Base-by-base conservation (phyloP, 1,284 basidiomycete genomes). In the Pterulicium gracile region DNA sequence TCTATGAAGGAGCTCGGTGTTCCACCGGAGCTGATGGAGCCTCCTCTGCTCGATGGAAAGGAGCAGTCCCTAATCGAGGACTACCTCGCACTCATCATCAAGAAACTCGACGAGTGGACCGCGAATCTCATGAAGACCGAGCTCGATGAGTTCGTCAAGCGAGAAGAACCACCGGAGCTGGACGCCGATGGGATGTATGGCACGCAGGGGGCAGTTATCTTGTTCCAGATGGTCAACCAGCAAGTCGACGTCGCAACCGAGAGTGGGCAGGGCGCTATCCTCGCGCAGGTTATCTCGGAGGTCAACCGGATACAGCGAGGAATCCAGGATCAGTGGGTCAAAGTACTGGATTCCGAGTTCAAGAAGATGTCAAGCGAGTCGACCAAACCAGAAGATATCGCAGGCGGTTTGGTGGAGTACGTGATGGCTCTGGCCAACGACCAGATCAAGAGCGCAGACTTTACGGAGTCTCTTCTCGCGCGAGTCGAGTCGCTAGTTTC, bases 221-320 rank as follows among this genome's bases (percentile, higher is more conserved):
- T 98, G 54, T 98, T 98, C 75, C 88, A 96, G 66, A 95, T 96
- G 85, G 86, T 98, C 57, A 98, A 97, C 61, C 94, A 98, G 63
- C 94, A 98, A 62, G 76, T 94, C 52, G 96, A 98, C 58, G 76
- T 94, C 14, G 93, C 95, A 1, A 87, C 88, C 55, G 94, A 98
- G 61, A 97, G 93, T 52, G 90, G 91, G 7, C 95, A 98, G 61
- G 93, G 92, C 27, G 81, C 86, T 3, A 94, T 98, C 46, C 77
- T 99, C 41, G 82, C 91, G 19, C 83, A 89, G 14, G 93, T 97
- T 46, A 80, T 98, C 24, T 79, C 83, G 52, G 95, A 98, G 63
- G 78, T 81, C 44, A 86, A 86, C 54, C 82, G 88, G 24, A 88
- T 94, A 27, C 96, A 98, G 91, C 79, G 86, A 22, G 69, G 78